phyloP scores from a whole-genome alignment of 164 flowering plant species.

The Protea cynaroides region DNA sequence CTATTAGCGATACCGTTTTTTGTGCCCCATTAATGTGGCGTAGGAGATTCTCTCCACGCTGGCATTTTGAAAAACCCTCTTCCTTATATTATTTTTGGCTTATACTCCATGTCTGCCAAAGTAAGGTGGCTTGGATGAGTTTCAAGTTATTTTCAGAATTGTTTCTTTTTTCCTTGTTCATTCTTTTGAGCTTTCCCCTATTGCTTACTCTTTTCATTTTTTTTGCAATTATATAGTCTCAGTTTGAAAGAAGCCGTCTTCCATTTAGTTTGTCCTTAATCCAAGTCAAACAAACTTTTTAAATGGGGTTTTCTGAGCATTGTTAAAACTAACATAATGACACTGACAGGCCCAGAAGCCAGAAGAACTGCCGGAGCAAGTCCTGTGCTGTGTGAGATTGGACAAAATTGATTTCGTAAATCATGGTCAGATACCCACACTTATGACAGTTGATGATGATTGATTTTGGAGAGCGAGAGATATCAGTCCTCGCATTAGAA shows the following conservation, averaged over 20 bases:
- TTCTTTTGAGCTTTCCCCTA: too few species aligned
- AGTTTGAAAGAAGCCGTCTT: neutral
- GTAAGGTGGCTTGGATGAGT: too few species aligned
- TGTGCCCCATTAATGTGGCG: too few species aligned
- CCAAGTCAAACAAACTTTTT: too few species aligned
- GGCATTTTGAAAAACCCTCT: too few species aligned
- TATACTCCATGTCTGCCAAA: too few species aligned
- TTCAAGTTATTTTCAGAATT: too few species aligned
- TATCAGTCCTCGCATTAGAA: neutral
- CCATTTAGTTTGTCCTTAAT: neutral
- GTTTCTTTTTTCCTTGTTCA: too few species aligned
- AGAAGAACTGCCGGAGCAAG: slow-evolving; percentile 86
- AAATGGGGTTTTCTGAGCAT: neutral
- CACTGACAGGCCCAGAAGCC: slow-evolving; percentile 77
- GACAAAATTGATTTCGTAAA: slow-evolving; percentile 75
- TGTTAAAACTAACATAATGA: neutral
- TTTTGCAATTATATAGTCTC: neutral
- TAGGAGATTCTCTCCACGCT: too few species aligned
- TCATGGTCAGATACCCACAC: slow-evolving; percentile 76
- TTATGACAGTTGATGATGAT: slow-evolving; percentile 39
- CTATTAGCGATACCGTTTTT: too few species aligned
- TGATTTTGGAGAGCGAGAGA: slow-evolving; percentile 2
- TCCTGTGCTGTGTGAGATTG: slow-evolving; percentile 70
- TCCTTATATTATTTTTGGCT: too few species aligned
- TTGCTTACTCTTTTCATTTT: neutral